phyloP scores from a whole-genome alignment of 352 stramenopile genomes.

The Phytophthora capsici region DNA sequence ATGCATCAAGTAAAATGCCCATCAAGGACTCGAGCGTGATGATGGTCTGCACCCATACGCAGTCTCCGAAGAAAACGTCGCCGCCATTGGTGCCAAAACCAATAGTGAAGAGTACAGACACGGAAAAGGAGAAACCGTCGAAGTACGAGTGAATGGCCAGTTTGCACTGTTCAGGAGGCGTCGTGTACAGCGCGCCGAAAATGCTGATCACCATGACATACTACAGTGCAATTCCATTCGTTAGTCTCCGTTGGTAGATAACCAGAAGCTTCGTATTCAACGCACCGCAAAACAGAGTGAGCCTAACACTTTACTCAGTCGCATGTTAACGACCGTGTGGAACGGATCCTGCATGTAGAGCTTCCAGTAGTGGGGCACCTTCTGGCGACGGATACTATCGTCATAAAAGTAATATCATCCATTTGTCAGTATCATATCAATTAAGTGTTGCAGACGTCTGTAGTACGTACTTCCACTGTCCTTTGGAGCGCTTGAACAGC shows the following conservation, averaged over 20 bases:
- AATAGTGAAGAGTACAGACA: constrained; percentile 83
- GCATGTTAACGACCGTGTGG: constrained; percentile 84
- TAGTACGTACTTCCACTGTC: constrained; percentile 74
- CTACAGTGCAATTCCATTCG: constrained; percentile 28
- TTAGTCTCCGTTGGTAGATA: constrained; percentile 8
- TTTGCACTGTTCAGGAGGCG: constrained; percentile 70
- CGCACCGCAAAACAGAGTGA: constrained; percentile 36
- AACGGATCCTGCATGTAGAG: constrained; percentile 87
- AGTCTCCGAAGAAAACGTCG: constrained; percentile 92
- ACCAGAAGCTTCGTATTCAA: constrained; percentile 18
- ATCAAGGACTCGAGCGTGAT: constrained; percentile 93
- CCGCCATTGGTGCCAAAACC: constrained; percentile 81
- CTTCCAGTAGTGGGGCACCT: constrained; percentile 84
- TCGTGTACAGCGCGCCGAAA: constrained; percentile 82
- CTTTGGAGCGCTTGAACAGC: constrained; percentile 71
- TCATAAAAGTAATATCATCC: constrained; percentile 7
- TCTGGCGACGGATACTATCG: constrained; percentile 75
- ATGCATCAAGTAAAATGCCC: constrained; percentile 91
- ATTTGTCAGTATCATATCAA: constrained; percentile 1
- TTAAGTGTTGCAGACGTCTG: constrained; percentile 1
- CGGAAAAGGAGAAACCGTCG: constrained; percentile 84
- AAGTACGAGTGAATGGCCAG: constrained; percentile 69
- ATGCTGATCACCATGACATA: constrained; percentile 73
- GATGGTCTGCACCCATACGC: constrained; percentile 91
- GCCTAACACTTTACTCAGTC: constrained; percentile 77